phyloP scores from a whole-genome alignment of 1,284 basidiomycete species.

The Ceratobasidium sp. region DNA sequence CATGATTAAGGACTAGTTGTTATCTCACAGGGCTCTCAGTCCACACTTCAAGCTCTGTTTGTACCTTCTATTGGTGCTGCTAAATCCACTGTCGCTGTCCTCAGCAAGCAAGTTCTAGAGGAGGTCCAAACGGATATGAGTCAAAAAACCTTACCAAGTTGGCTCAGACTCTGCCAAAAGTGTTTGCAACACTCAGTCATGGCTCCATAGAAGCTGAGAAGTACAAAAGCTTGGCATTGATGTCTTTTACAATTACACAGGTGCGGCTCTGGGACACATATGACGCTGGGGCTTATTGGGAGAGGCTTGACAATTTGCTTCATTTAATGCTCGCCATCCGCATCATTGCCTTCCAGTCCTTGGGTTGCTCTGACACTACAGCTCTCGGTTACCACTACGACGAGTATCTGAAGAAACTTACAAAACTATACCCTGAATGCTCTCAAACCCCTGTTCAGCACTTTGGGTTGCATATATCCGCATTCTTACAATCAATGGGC shows the following conservation, averaged over 20 bases:
- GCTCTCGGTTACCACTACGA: slow-evolving; percentile 4
- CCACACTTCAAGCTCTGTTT: slow-evolving; percentile 55
- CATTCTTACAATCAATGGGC: slow-evolving; percentile 27
- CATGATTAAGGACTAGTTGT: no score
- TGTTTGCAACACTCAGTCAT: slow-evolving; percentile 34
- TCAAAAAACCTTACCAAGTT: slow-evolving; percentile 22
- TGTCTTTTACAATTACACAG: slow-evolving; percentile 47
- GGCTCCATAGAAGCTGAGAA: slow-evolving; percentile 48
- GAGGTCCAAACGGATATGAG: slow-evolving; percentile 29
- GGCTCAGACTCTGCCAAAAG: slow-evolving; percentile 28
- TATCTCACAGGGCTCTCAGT: no score
- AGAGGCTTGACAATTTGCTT: slow-evolving; percentile 28
- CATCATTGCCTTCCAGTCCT: slow-evolving; percentile 16
- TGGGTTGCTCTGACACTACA: neutral
- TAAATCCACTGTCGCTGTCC: no score
- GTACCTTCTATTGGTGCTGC: no score
- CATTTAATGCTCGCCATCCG: slow-evolving; percentile 22
- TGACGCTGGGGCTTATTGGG: neutral
- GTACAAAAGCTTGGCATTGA: slow-evolving; percentile 45
- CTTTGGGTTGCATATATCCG: slow-evolving; percentile 29
- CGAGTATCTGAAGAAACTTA: slow-evolving; percentile 11
- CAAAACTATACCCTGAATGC: slow-evolving; percentile 23
- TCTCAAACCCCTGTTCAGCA: slow-evolving; percentile 26
- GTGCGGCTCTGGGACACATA: slow-evolving; percentile 32
- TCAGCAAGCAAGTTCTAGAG: neutral